Evolutionary conservation across 768 basidiomycete genomes (phyloP).

Genomic region (Suillus luteus): DNA sequence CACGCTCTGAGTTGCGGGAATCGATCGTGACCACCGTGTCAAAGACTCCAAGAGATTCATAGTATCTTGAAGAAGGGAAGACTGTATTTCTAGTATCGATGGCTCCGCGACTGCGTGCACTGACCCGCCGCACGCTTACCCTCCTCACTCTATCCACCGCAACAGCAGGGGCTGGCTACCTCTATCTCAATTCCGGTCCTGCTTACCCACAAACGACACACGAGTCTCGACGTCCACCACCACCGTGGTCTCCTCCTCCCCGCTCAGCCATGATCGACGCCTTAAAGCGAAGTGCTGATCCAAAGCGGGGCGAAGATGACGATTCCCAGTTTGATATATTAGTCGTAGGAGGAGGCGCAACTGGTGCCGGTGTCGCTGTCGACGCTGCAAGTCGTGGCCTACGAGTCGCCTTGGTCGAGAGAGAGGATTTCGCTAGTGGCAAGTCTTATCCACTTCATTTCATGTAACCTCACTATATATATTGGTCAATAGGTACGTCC

Average conservation of each 20-base stretch:
- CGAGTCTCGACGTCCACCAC: conserved; percentile 70
- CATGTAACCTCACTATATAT: not conserved
- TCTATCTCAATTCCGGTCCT: conserved; percentile 74
- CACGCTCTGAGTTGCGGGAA: not conserved
- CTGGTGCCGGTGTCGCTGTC: conserved; percentile 94
- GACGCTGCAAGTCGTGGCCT: conserved; percentile 92
- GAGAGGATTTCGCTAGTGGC: conserved; percentile 92
- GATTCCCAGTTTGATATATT: conserved; percentile 67
- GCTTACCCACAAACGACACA: conserved; percentile 64
- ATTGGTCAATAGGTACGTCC: conserved; percentile 67
- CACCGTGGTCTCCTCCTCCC: conserved; percentile 77
- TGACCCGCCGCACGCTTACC: conserved; percentile 59
- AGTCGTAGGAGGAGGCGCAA: conserved; percentile 93
- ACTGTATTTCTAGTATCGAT: conserved; percentile 5
- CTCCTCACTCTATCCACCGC: conserved; percentile 54
- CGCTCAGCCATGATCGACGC: conserved; percentile 64
- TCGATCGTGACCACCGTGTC: not conserved
- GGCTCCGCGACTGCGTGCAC: conserved; percentile 32
- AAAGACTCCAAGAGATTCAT: not conserved
- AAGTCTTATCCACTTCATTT: conserved; percentile 21
- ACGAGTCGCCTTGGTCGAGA: conserved; percentile 90
- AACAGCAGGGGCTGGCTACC: conserved; percentile 62
- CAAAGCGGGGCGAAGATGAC: conserved; percentile 44
- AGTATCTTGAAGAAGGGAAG: not conserved
- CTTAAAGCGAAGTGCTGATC: conserved; percentile 35